phyloP scores from a whole-genome alignment of 2,329 filamentous ascomycete species.

The Monosporascus sp. region DNA sequence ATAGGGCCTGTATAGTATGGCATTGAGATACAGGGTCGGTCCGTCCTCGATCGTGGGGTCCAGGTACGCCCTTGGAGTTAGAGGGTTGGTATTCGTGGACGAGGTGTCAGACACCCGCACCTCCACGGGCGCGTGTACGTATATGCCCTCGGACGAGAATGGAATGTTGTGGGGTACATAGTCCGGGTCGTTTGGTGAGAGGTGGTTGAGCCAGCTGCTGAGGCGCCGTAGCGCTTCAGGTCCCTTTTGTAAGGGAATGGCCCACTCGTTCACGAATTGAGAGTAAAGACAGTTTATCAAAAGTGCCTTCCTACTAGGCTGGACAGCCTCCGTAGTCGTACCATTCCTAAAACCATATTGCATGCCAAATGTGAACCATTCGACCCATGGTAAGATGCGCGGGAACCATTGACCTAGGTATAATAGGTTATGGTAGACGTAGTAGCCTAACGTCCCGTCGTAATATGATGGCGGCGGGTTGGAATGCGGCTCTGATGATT shows the following conservation, averaged over 20 bases:
- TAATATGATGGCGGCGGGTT: slow-evolving; percentile 69
- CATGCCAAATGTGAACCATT: slow-evolving; percentile 97
- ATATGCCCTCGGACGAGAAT: slow-evolving; percentile 72
- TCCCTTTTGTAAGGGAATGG: slow-evolving; percentile 76
- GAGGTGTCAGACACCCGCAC: slow-evolving; percentile 77
- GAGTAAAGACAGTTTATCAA: slow-evolving; percentile 97
- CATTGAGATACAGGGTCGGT: slow-evolving; percentile 83
- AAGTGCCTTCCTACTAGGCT: slow-evolving; percentile 73
- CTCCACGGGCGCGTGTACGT: slow-evolving; percentile 85
- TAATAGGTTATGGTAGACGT: slow-evolving; percentile 87
- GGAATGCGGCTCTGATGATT: slow-evolving; percentile 57
- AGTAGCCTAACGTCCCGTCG: slow-evolving; percentile 74
- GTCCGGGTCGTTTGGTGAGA: slow-evolving; percentile 56
- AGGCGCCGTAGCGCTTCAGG: slow-evolving; percentile 82
- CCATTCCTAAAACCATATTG: slow-evolving; percentile 85
- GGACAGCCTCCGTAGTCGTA: slow-evolving; percentile 65
- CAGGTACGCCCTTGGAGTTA: slow-evolving; percentile 41
- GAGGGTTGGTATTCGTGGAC: slow-evolving; percentile 26
- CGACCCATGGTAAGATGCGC: slow-evolving; percentile 75
- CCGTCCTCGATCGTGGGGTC: slow-evolving; percentile 65
- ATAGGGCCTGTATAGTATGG: slow-evolving; percentile 83
- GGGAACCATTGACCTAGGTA: slow-evolving; percentile 75
- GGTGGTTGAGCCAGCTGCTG: slow-evolving; percentile 73
- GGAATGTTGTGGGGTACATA: slow-evolving; percentile 67
- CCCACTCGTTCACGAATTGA: slow-evolving; percentile 99